Base-by-base conservation (phyloP, 352 stramenopile genomes). In the Pilasporangium apinafurcum region DNA sequence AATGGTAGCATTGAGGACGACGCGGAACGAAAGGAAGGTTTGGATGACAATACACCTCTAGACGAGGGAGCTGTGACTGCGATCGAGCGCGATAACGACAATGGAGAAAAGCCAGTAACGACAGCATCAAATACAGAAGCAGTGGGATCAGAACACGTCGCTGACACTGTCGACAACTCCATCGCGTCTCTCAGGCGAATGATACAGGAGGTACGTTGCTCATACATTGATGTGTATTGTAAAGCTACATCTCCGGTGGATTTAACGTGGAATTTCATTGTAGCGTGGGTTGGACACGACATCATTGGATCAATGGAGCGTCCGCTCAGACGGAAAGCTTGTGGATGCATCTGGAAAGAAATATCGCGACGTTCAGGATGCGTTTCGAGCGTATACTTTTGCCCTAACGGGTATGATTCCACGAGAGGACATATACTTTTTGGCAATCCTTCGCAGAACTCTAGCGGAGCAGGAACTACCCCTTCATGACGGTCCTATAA, bases 401-500 rank as follows among this genome's bases (percentile, higher is more conserved):
- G 28, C 51, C 4, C 24, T 62, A 18, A 50, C 42, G 10, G 74
- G 74, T 4, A 45, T 38, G 0, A 69, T 89, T 13, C 67, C 63
- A 5, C 56, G 77, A 12, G 72, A 84, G 44, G 78, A 89, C 31
- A 74, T 90, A 21, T 87, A 86, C 42, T 86, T 76, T 17, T 38
- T 91, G 39, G 73, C 78, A 29, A 80, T 84, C 20, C 43, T 89
- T 35, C 59, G 81, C 14, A 58, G 72, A 2, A 57, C 57, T 39
- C 12, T 92, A n/a, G 73, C 74, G 7, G 61, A 84, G 36, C 16
- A 44, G 21, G 59, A 63, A 20, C 41, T 88, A 26, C 74, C 77
- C 8, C 56, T 89, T n/a, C 46, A 71, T 24, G 78, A 92, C 38
- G 81, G 81, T 21, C 74, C 81, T 3, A 88, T 92, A 30, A 44